Evolutionary conservation across 768 basidiomycete species (phyloP).

Genomic region (Cystoderma amianthinum): DNA sequence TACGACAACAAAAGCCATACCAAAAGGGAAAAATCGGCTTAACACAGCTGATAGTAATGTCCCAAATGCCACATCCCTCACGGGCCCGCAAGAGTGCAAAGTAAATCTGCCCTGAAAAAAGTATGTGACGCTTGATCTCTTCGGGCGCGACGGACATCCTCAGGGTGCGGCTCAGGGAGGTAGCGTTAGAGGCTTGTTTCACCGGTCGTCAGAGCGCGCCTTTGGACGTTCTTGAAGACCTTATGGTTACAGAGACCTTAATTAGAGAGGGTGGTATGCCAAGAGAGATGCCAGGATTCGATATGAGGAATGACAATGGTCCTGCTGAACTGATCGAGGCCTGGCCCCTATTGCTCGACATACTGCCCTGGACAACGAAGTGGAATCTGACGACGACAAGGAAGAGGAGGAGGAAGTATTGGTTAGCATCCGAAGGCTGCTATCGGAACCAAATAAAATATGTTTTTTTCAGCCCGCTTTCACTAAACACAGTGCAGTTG

Average conservation of each 20-base stretch:
- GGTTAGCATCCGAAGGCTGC: constrained; percentile 25
- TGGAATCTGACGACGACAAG: constrained; percentile 22
- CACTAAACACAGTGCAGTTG: not conserved
- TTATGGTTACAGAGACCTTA: constrained; percentile 44
- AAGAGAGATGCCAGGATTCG: constrained; percentile 42
- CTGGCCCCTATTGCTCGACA: not conserved
- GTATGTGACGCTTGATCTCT: constrained; percentile 85
- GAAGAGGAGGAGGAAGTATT: constrained; percentile 43
- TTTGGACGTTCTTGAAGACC: constrained; percentile 51
- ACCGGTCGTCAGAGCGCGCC: constrained; percentile 73
- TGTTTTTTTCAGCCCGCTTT: constrained; percentile 28
- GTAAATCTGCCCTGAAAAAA: constrained; percentile 95
- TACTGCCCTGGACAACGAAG: constrained; percentile 26
- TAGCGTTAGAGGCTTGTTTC: constrained; percentile 93
- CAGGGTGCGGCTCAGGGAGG: constrained; percentile 75
- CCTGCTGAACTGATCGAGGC: not conserved
- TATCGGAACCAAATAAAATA: constrained; percentile 1
- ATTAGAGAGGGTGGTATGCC: constrained; percentile 25
- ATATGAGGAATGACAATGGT: constrained; percentile 7
- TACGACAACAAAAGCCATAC: constrained; percentile 45
- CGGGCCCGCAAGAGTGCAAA: constrained; percentile 84
- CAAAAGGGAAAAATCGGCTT: constrained; percentile 98
- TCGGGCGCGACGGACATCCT: constrained; percentile 65
- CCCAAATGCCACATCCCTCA: constrained; percentile 84
- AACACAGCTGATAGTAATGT: constrained; percentile 89